phyloP scores from a whole-genome alignment of 176 grass and related monocot genomes.

The Carex parvula region DNA sequence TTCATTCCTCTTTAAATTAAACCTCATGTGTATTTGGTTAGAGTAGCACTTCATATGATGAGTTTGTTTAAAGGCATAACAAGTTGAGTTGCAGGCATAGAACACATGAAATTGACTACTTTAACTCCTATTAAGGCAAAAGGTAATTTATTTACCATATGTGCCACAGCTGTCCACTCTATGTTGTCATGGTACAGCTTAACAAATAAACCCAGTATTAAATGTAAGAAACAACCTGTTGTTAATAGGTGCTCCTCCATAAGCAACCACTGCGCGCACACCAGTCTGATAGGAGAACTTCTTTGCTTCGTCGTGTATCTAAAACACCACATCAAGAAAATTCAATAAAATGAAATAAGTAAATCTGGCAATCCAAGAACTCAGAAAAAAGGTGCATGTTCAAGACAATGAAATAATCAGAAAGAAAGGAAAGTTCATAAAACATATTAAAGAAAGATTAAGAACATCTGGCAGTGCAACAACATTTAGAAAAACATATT shows the following conservation, averaged over 20 bases:
- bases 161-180: neutral
- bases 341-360: conserved; percentile 22
- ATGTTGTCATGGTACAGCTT: neutral
- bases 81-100: neutral
- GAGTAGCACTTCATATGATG: neutral
- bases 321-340: conserved; percentile 18
- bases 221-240: conserved; percentile 52
- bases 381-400: neutral
- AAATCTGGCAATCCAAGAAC: neutral
- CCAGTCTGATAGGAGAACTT: conserved; percentile 94
- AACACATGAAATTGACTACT: neutral
- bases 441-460: neutral
- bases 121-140: neutral
- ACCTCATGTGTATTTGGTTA: neutral
- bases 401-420: neutral
- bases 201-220: neutral
- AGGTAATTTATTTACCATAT: neutral
- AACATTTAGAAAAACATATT: neutral
- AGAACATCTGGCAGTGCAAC: neutral
- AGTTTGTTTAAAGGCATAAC: neutral
- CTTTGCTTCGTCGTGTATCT: conserved; percentile 91
- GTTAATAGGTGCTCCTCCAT: conserved; percentile 89
- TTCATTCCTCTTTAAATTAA: conserved; percentile 5
- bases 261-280: conserved; percentile 80
- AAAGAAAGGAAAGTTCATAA: neutral